A percentile compares a stretch with the other conserved stretches of the same genome.
phyloP scores from a whole-genome alignment of 371 early-diverging fungal genomes.

The Rhizopus sp. region DNA sequence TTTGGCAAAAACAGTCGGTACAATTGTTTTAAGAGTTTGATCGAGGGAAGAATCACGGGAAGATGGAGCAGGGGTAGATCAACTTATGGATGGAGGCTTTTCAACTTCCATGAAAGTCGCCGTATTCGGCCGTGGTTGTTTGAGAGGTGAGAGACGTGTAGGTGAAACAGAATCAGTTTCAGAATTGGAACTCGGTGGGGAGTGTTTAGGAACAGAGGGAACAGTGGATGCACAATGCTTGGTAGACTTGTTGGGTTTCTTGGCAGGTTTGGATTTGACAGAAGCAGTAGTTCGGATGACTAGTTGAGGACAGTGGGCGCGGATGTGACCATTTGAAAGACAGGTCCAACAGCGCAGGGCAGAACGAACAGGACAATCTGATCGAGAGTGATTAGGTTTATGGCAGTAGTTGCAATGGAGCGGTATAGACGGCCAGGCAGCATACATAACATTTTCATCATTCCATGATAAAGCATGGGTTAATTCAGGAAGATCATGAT shows the following conservation, averaged over 20 bases:
- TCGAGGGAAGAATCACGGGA: too few species aligned
- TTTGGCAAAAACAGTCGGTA: too few species aligned
- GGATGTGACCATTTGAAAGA: background rate
- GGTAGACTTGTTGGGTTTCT: background rate
- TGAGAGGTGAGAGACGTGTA: background rate
- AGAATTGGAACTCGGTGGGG: background rate
- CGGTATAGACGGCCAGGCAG: slow-evolving; percentile 4
- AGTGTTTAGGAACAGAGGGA: background rate
- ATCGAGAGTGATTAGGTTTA: background rate
- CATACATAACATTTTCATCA: background rate
- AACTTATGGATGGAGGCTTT: too few species aligned
- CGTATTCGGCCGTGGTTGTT: slow-evolving; percentile 5
- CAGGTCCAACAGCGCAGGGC: background rate
- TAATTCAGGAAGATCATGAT: background rate
- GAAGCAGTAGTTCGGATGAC: too few species aligned
- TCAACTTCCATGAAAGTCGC: background rate
- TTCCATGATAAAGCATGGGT: slow-evolving; percentile 4
- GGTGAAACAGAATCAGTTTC: background rate
- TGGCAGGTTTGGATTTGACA: background rate
- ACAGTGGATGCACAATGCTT: background rate
- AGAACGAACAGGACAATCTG: background rate
- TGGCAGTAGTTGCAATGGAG: slow-evolving; percentile 3
- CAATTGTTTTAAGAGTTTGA: too few species aligned
- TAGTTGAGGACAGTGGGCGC: background rate
- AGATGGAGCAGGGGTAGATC: too few species aligned